Conservation (phyloP, 306 rosid species). For the Cucurbita ficifolia region DNA sequence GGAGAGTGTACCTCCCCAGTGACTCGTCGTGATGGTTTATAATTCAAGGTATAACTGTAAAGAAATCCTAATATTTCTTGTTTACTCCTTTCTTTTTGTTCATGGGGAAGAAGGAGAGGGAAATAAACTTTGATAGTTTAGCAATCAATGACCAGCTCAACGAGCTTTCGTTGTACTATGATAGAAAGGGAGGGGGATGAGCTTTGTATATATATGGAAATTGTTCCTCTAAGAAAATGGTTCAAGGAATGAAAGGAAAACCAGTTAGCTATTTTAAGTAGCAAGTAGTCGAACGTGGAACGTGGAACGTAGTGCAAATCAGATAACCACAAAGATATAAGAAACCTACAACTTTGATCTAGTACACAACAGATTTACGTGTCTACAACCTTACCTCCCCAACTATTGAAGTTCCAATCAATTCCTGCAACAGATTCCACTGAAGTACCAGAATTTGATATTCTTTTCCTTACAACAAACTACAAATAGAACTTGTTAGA, state of each 20-base stretch:
- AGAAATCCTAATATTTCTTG: not conserved
- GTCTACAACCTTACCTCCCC: conserved; percentile 61
- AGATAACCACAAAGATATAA: not conserved
- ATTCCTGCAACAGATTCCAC: conserved; percentile 53
- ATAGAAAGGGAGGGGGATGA: not conserved
- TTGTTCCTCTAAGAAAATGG: not conserved
- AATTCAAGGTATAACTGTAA: not conserved
- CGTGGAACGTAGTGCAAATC: not conserved
- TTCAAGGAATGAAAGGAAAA: not conserved
- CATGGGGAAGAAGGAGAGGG: not conserved
- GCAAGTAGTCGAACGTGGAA: not conserved
- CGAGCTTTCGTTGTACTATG: not conserved
- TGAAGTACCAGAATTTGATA: conserved; percentile 11
- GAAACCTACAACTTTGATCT: not conserved
- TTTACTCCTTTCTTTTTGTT: not conserved
- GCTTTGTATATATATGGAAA: too few relatives aligned
- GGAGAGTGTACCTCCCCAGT: not conserved
- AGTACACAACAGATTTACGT: not conserved
- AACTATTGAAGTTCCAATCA: conserved; percentile 83
- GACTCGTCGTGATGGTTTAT: not conserved
- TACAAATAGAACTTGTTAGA: conserved; percentile 9
- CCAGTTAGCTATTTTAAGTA: not conserved
- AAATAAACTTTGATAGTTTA: not conserved
- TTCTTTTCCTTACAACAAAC: conserved; percentile 56
- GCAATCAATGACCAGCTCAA: not conserved